A percentile compares a stretch with the other conserved stretches of the same genome.
These are phyloP conservation scores for Dimargaris verticillata DNA, from an alignment of 192 early-diverging fungal species.

Conservation along the genomic window DNA sequence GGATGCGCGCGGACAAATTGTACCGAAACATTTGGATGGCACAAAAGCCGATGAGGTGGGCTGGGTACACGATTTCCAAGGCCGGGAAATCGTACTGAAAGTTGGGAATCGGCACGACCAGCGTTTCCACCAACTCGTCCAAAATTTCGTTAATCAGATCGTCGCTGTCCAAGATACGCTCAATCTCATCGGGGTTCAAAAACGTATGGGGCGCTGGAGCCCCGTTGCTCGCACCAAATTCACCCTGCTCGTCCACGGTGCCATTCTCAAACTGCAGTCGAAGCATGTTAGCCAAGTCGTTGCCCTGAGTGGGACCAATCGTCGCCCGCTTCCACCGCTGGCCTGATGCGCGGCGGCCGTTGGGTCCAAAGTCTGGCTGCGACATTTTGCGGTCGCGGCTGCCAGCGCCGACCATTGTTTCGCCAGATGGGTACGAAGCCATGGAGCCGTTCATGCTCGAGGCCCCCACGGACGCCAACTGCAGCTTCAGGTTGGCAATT, in stretches of 20 bases:
- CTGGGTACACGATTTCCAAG: constrained; percentile 76
- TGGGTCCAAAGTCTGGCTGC: constrained; percentile 7
- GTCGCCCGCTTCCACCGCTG: constrained; percentile 19
- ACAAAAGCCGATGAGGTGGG: constrained; percentile 75
- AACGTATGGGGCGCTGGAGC: not conserved
- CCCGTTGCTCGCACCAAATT: not conserved
- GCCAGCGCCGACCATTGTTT: not conserved
- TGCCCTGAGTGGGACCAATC: constrained; percentile 20
- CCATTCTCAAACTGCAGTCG: constrained; percentile 16
- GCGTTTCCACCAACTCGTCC: constrained; percentile 69
- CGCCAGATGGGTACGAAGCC: not conserved
- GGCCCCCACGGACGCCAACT: constrained; percentile 3
- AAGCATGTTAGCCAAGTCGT: constrained; percentile 25
- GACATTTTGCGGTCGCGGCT: constrained; percentile 8
- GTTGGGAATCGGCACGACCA: constrained; percentile 82
- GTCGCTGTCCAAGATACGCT: constrained; percentile 38
- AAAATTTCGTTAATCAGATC: constrained; percentile 69
- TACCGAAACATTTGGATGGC: constrained; percentile 75
- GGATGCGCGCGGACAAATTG: constrained; percentile 67
- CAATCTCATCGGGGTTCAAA: constrained; percentile 7
- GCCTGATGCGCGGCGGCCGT: constrained; percentile 4
- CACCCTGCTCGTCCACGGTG: constrained; percentile 15
- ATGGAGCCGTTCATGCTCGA: not conserved
- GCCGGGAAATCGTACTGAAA: constrained; percentile 37
- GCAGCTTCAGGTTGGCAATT: constrained; percentile 22